These are phyloP conservation scores for Colletotrichum brevisporum DNA, from an alignment of 2,329 filamentous ascomycete genomes.

Conservation along the genomic window DNA sequence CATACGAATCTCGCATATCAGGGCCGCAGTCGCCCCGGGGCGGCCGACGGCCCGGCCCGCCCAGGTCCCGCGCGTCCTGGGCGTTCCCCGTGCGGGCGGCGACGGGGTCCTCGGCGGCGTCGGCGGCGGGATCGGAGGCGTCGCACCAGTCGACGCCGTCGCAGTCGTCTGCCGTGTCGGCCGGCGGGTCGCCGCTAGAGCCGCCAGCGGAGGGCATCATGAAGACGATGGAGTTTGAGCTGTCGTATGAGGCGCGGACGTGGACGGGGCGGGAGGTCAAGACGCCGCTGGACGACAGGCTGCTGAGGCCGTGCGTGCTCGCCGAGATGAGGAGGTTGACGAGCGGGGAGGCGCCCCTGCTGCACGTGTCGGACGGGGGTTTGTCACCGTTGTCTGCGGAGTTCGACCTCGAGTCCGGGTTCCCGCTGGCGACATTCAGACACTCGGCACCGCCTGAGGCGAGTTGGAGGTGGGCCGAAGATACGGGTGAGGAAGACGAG, in stretches of 20 bases:
- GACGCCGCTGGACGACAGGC: not conserved
- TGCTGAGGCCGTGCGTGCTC: constrained; percentile 10
- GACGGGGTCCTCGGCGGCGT: not conserved
- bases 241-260: constrained; percentile 28
- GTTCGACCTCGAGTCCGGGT: not conserved
- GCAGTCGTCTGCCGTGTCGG: not conserved
- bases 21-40: constrained; percentile 6
- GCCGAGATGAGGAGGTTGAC: constrained; percentile 19
- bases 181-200: not conserved
- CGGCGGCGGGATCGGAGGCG: not conserved
- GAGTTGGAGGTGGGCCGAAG: constrained; percentile 12
- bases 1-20: constrained; percentile 28
- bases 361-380: not conserved
- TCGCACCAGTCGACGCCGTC: not conserved
- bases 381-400: constrained; percentile 1
- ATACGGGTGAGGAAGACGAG: not conserved
- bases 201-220: constrained; percentile 29
- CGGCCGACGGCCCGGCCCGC: not conserved
- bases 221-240: constrained; percentile 36
- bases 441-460: constrained; percentile 11
- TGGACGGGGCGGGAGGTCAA: constrained; percentile 8
- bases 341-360: not conserved
- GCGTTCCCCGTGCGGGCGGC: constrained; percentile 6
- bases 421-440: not conserved
- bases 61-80: constrained; percentile 15